These are phyloP conservation scores for Lasiodiplodia gonubiensis DNA, from an alignment of 2,329 filamentous ascomycete genomes.

Conservation along the genomic window DNA sequence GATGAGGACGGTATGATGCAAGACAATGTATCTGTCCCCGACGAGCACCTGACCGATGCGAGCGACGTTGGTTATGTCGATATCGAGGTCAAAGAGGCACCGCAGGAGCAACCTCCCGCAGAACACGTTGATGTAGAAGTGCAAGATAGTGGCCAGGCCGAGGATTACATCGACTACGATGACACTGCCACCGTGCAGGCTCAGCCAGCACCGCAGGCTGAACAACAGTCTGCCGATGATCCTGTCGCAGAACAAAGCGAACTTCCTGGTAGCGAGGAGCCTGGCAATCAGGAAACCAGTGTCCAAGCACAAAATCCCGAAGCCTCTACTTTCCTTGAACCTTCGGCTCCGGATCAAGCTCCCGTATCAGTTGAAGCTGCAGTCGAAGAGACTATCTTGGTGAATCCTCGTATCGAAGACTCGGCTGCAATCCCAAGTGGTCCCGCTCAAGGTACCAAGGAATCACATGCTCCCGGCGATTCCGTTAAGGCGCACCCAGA, in stretches of 20 bases:
- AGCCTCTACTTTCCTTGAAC: not conserved
- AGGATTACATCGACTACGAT: conserved; percentile 29
- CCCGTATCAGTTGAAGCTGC: conserved; percentile 3
- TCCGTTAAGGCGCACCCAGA: not conserved
- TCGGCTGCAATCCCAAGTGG: not conserved
- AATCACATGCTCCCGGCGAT: not conserved
- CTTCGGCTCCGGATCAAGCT: not conserved
- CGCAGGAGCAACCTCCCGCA: not conserved
- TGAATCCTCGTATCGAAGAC: not conserved
- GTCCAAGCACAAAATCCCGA: not conserved
- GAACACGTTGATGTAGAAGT: conserved; percentile 29
- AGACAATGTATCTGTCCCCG: conserved; percentile 27
- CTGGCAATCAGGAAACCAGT: not conserved
- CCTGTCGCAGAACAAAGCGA: not conserved
- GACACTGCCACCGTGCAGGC: conserved; percentile 24
- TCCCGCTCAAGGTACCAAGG: not conserved
- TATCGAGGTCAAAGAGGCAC: conserved; percentile 21
- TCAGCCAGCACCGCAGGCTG: not conserved
- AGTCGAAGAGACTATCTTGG: not conserved
- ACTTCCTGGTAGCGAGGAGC: not conserved
- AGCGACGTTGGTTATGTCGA: conserved; percentile 30
- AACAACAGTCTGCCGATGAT: not conserved
- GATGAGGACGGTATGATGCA: conserved; percentile 30
- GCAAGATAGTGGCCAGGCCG: conserved; percentile 31
- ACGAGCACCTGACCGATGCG: conserved; percentile 32